Base-by-base conservation (phyloP, 352 stramenopile species). In the Halophytophthora batemanensis region DNA sequence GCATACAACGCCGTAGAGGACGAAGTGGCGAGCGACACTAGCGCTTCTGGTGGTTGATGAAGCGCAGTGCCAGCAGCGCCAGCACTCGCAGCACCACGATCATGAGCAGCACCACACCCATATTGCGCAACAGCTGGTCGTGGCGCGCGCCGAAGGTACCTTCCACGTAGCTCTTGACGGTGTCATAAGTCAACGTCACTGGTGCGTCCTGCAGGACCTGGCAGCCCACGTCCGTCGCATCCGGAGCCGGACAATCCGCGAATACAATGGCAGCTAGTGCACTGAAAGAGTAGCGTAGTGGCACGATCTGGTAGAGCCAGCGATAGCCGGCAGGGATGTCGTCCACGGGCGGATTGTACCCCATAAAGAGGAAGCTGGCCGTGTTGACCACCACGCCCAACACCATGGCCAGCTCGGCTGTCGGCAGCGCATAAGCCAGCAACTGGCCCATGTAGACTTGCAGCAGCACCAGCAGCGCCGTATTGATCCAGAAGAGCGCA, bases 321-420 rank as follows among this genome's bases (percentile, higher is more conserved):
- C 77, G 70, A 57, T 81, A 82, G 15, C 64, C 74, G 0, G 46
- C 39, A 2, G 74, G 77, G 44, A 87, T 83, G 12, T 57, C 50
- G 13, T 64, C 55, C 10, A 73, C 64, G n/a, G 77, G 74, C 17
- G 77, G 77, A 45, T 86, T 86, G 66, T 80, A 88, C 29, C 81
- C 83, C 66, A 81, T 81, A 61, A 90, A 88, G 10, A 90, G 61
- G 55, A 90, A 76, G 57, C 85, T 86, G 50, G 90, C 68, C 42
- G 74, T 73, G 48, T 85, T 82, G 25, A 89, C 38, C 11, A 83
- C 57, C 22, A 76, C 56, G 29, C 66, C 69, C 10, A 75, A 48
- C 23, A 82, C 61, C 54, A 65, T 74, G 2, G 71, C 71, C 10
- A 79, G 29, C 29, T 82, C 71, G n/a, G 58, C 56, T 13, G 45